These are phyloP conservation scores for Pelargonium citronellum DNA, from an alignment of 441 rosid species.

Conservation along the genomic window DNA sequence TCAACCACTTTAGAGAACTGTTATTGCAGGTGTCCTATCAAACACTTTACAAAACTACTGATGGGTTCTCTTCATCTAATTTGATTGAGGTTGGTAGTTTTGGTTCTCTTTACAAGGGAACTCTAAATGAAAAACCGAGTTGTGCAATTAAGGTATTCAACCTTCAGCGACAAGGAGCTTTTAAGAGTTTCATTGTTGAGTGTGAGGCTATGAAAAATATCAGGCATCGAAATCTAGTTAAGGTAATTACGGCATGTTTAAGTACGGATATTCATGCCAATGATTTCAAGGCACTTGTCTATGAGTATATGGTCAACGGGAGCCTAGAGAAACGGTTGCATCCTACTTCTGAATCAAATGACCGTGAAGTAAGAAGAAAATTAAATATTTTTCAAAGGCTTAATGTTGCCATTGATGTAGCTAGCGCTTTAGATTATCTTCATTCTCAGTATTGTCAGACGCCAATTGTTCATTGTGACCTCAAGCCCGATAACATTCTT, in stretches of 20 bases:
- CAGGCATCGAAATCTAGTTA: too few species aligned
- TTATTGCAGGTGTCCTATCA: not conserved
- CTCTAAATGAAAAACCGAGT: not conserved
- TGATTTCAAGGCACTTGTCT: too few species aligned
- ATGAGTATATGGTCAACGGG: not conserved
- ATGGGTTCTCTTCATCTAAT: conserved; percentile 5
- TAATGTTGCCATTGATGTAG: not conserved
- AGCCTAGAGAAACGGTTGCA: conserved; percentile 13
- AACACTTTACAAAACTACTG: conserved; percentile 8
- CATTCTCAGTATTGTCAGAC: conserved; percentile 6
- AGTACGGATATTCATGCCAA: too few species aligned
- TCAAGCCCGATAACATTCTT: conserved; percentile 16
- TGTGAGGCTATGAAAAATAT: not conserved
- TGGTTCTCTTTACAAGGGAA: conserved; percentile 14
- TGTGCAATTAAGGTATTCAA: conserved; percentile 15
- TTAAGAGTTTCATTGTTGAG: conserved; percentile 16
- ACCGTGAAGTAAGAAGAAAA: not conserved
- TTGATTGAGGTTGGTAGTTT: conserved; percentile 10
- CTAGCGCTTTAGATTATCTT: not conserved
- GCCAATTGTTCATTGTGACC: conserved; percentile 5
- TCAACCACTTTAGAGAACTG: not conserved
- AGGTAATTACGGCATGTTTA: too few species aligned
- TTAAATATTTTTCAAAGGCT: not conserved
- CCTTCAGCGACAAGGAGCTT: conserved; percentile 6
- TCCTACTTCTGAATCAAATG: not conserved